Percentiles rank a stretch among this genome's conserved stretches.
These are phyloP conservation scores for Cutaneotrichosporon dermatis DNA, from an alignment of 1,284 basidiomycete species.

Conservation along the genomic window DNA sequence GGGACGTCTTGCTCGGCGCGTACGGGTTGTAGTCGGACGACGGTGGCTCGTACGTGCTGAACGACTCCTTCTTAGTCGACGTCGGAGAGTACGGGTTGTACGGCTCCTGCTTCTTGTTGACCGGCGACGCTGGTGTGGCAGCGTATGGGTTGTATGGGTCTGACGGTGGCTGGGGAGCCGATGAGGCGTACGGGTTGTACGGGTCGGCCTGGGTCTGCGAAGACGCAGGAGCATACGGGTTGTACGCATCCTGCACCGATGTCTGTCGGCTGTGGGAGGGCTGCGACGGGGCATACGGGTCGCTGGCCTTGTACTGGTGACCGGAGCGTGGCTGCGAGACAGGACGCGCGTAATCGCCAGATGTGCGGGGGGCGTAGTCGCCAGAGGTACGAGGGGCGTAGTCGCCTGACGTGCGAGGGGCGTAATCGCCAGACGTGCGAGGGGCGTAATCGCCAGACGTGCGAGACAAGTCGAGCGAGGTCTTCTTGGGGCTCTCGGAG, in stretches of 20 bases:
- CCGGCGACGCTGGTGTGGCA: background rate
- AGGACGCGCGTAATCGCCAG: background rate
- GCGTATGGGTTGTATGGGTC: conserved; percentile 13
- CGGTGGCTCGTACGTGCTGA: conserved; percentile 10
- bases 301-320: background rate
- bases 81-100: conserved; percentile 10
- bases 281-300: background rate
- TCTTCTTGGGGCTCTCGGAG: background rate
- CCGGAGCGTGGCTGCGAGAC: background rate
- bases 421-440: too few species aligned
- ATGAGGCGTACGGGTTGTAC: conserved; percentile 8
- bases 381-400: too few species aligned
- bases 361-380: background rate
- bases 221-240: conserved; percentile 8
- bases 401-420: too few species aligned
- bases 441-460: too few species aligned
- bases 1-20: background rate
- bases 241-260: conserved; percentile 8
- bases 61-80: conserved; percentile 1
- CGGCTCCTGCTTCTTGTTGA: background rate
- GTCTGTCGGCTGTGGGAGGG: background rate
- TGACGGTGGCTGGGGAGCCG: too few species aligned
- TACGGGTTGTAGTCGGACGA: conserved; percentile 8
- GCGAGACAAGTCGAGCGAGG: too few species aligned
- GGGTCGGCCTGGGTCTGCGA: background rate